Conservation (phyloP, 2,329 filamentous ascomycete species). For the Clonostachys sp. region DNA sequence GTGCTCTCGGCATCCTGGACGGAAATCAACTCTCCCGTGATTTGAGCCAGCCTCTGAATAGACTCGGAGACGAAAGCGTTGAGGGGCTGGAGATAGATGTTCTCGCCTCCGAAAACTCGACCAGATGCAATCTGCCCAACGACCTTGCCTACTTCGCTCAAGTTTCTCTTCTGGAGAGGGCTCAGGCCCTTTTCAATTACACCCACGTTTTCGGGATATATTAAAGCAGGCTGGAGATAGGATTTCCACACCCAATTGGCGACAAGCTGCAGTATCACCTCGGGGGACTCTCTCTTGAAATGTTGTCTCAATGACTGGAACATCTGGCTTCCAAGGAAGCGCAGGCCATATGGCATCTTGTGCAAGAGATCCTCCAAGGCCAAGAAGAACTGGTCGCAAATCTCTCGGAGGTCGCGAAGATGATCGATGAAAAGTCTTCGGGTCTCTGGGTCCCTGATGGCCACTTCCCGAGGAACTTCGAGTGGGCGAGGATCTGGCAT, state of each 20-base stretch:
- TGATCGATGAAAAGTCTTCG: constrained; percentile 91
- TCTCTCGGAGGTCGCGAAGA: constrained; percentile 87
- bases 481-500: constrained; percentile 74
- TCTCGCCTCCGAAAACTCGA: constrained; percentile 86
- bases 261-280: constrained; percentile 75
- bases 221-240: constrained; percentile 85
- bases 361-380: constrained; percentile 78
- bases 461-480: constrained; percentile 84
- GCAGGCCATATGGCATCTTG: constrained; percentile 87
- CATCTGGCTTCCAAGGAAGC: constrained; percentile 82
- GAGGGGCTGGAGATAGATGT: constrained; percentile 90
- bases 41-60: constrained; percentile 70
- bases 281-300: constrained; percentile 76
- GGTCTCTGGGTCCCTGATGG: constrained; percentile 94
- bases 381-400: constrained; percentile 85
- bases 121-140: constrained; percentile 85
- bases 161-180: constrained; percentile 87
- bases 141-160: constrained; percentile 87
- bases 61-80: constrained; percentile 89
- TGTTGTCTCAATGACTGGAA: constrained; percentile 72
- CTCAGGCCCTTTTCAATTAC: constrained; percentile 87
- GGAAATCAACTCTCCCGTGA: constrained; percentile 73
- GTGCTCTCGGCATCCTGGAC: constrained; percentile 84
- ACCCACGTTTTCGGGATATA: constrained; percentile 88
- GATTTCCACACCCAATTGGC: constrained; percentile 92